These are phyloP conservation scores for Pseudocercospora eumusae DNA, from an alignment of 2,329 filamentous ascomycete species.

Conservation along the genomic window DNA sequence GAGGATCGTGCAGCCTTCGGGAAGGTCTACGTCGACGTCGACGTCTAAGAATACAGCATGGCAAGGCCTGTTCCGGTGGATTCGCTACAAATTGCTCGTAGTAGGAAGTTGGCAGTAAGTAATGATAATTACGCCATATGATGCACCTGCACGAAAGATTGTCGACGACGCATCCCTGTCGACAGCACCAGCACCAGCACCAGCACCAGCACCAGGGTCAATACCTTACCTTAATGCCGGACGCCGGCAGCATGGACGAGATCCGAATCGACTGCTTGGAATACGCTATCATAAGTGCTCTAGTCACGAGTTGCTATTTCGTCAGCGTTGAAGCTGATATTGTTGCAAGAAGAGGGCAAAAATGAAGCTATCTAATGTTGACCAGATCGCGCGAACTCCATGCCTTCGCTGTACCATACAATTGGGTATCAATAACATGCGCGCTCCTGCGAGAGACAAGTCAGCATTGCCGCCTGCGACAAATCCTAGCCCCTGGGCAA, in stretches of 20 bases:
- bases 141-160: not conserved
- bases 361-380: not conserved
- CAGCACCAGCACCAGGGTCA: too few species aligned
- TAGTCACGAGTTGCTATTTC: not conserved
- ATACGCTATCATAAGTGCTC: too few species aligned
- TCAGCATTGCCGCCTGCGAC: not conserved
- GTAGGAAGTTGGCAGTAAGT: not conserved
- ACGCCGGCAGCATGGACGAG: not conserved
- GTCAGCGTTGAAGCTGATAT: not conserved
- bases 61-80: too few species aligned
- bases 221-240: too few species aligned
- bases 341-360: not conserved
- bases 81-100: too few species aligned
- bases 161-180: not conserved
- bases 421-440: slow-evolving; percentile 2
- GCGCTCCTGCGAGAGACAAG: not conserved
- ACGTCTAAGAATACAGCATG: not conserved
- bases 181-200: too few species aligned
- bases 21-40: not conserved
- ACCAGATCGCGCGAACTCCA: not conserved
- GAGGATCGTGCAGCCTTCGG: too few species aligned
- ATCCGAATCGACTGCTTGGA: not conserved
- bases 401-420: not conserved
- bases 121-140: too few species aligned
- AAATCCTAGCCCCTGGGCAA: too few species aligned